Percentiles rank a stretch among this genome's conserved stretches.
phyloP scores from a whole-genome alignment of 352 stramenopile genomes.

The Pythium pyrilobum region DNA sequence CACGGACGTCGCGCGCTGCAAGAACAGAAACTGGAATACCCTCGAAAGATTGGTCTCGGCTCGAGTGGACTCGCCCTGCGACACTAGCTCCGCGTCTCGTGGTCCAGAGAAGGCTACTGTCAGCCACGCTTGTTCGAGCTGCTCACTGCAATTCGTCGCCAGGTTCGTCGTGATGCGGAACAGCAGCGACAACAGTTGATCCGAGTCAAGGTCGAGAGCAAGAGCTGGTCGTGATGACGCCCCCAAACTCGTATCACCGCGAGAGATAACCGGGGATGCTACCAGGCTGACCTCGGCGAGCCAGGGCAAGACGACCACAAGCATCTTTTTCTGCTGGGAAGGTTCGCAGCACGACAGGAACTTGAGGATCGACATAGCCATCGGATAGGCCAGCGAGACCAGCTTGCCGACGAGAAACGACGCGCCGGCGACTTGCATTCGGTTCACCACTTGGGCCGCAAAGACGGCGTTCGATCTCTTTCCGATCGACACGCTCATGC shows the following conservation, averaged over 20 bases:
- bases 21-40: slow-evolving; percentile 43
- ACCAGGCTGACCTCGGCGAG: slow-evolving; percentile 36
- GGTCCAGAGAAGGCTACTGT: slow-evolving; percentile 39
- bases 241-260: background rate
- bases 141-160: slow-evolving; percentile 28
- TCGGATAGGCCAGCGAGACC: slow-evolving; percentile 18
- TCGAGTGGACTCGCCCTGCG: background rate
- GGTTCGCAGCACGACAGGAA: slow-evolving; percentile 31
- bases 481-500: slow-evolving; percentile 6
- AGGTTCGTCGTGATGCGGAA: slow-evolving; percentile 49
- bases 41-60: slow-evolving; percentile 16
- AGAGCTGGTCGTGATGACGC: background rate
- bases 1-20: slow-evolving; percentile 29
- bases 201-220: slow-evolving; percentile 3
- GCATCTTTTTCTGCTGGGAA: slow-evolving; percentile 44
- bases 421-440: slow-evolving; percentile 26
- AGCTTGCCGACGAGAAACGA: slow-evolving; percentile 33
- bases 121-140: slow-evolving; percentile 65
- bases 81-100: no score
- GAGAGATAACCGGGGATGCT: no score
- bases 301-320: slow-evolving; percentile 46
- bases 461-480: slow-evolving; percentile 16
- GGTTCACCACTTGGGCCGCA: slow-evolving; percentile 20
- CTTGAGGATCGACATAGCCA: slow-evolving; percentile 40
- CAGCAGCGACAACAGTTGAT: slow-evolving; percentile 36